Percentiles rank a stretch among this genome's conserved stretches.
Conservation (phyloP, 148 eudicot genomes). For the Euryodendron excelsum region DNA sequence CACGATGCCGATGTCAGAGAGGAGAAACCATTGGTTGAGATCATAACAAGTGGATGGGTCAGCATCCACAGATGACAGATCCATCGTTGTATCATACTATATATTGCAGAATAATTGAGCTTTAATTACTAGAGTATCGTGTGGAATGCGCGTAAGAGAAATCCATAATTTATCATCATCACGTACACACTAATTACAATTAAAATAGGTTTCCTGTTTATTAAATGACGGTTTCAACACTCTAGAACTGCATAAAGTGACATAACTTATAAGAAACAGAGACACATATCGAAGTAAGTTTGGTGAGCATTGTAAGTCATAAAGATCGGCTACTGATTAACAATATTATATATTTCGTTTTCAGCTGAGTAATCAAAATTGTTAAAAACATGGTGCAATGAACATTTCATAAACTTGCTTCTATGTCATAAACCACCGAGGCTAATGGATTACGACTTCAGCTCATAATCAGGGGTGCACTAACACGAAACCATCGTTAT, state of each 20-base stretch:
- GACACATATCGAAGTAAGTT: background rate
- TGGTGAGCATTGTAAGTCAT: background rate
- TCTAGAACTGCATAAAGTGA: background rate
- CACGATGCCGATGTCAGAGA: constrained; percentile 10
- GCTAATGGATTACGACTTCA: background rate
- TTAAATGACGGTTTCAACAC: background rate
- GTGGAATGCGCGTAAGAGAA: background rate
- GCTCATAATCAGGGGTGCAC: background rate
- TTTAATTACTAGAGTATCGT: background rate
- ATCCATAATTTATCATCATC: background rate
- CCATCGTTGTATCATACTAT: background rate
- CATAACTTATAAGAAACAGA: background rate
- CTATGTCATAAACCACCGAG: background rate
- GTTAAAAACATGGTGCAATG: background rate
- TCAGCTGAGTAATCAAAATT: constrained; percentile 5
- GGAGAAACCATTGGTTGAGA: background rate
- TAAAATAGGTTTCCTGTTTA: background rate
- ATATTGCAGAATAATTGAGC: background rate
- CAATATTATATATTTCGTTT: background rate
- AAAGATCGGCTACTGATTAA: background rate
- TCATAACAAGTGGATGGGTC: background rate
- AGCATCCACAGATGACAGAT: background rate
- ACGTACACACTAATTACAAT: background rate
- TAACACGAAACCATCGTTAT: background rate
- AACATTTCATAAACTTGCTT: constrained; percentile 6